These are phyloP conservation scores for Chaetoceros muelleri DNA, from an alignment of 108 stramenopile genomes.

Conservation along the genomic window DNA sequence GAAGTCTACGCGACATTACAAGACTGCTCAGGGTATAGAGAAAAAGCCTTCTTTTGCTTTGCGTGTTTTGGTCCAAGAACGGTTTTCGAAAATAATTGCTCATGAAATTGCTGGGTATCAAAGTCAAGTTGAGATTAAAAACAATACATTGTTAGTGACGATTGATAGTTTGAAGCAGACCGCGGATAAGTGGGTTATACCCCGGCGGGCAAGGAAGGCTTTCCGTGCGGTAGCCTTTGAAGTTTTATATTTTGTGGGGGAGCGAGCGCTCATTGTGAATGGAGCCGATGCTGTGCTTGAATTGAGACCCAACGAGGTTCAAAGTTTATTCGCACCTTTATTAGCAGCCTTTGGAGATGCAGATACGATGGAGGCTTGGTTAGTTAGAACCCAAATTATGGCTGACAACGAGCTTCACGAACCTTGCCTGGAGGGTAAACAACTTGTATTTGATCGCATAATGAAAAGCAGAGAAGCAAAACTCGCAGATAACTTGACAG, in stretches of 20 bases:
- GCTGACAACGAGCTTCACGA: conserved; percentile 51
- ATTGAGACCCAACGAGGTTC: conserved; percentile 64
- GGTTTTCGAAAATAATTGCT: conserved; percentile 77
- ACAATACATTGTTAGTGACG: conserved; percentile 48
- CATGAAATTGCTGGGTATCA: conserved; percentile 75
- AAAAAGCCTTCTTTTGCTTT: conserved; percentile 69
- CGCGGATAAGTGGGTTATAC: conserved; percentile 75
- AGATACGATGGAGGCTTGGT: conserved; percentile 69
- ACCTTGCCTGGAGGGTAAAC: conserved; percentile 1
- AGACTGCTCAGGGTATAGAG: conserved; percentile 7
- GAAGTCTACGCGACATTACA: not conserved
- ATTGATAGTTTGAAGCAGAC: conserved; percentile 45
- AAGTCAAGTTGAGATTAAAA: conserved; percentile 53
- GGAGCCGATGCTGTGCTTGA: conserved; percentile 68
- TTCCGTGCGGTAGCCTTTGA: conserved; percentile 75
- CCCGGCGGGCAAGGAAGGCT: conserved; percentile 65
- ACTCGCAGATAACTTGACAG: not conserved
- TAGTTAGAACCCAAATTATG: conserved; percentile 52
- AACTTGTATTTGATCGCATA: not conserved
- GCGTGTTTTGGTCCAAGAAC: conserved; percentile 66
- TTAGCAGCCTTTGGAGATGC: conserved; percentile 80
- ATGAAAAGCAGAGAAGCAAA: not conserved
- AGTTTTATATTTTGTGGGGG: conserved; percentile 72
- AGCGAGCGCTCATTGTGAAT: conserved; percentile 56
- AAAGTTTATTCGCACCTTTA: conserved; percentile 62